These are phyloP conservation scores for Cladophialophora carrionii DNA, from an alignment of 2,329 filamentous ascomycete species.

Conservation along the genomic window DNA sequence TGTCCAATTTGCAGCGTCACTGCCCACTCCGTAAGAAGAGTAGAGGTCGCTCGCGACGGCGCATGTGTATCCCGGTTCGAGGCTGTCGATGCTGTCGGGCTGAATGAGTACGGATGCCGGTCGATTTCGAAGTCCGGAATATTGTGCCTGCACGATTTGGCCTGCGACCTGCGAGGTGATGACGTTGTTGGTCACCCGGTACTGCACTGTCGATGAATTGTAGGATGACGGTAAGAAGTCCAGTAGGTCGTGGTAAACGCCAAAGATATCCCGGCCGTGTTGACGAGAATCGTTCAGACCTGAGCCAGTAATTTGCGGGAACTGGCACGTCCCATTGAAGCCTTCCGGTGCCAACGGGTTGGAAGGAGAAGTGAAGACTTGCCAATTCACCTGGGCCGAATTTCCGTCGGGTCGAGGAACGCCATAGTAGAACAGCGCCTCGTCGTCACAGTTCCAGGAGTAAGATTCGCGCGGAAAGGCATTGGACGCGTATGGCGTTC, in stretches of 20 bases:
- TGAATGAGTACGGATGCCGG: constrained; percentile 51
- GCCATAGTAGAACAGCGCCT: constrained; percentile 71
- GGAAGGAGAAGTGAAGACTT: constrained; percentile 60
- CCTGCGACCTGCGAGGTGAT: constrained; percentile 81
- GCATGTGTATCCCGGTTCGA: constrained; percentile 75
- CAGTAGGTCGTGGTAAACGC: constrained; percentile 73
- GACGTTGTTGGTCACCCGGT: constrained; percentile 77
- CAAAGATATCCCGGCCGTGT: constrained; percentile 75
- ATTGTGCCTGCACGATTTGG: constrained; percentile 75
- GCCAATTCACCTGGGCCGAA: constrained; percentile 67
- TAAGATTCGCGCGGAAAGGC: constrained; percentile 74
- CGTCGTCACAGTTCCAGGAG: constrained; percentile 71
- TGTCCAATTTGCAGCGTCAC: constrained; percentile 60
- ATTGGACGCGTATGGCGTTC: constrained; percentile 78
- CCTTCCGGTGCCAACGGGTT: constrained; percentile 71
- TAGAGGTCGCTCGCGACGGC: constrained; percentile 53
- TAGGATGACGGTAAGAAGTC: constrained; percentile 64
- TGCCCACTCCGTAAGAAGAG: constrained; percentile 52
- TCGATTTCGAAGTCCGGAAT: constrained; percentile 45
- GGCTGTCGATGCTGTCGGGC: constrained; percentile 63
- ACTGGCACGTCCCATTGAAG: constrained; percentile 75
- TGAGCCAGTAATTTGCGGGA: constrained; percentile 74
- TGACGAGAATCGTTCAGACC: constrained; percentile 75
- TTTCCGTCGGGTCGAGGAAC: constrained; percentile 53
- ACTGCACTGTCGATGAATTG: constrained; percentile 56